Evolutionary conservation across 2,329 filamentous ascomycete genomes (phyloP), one percentile per base, ranked within the genome.

Genomic region (Trichoderma atrobrunneum): DNA sequence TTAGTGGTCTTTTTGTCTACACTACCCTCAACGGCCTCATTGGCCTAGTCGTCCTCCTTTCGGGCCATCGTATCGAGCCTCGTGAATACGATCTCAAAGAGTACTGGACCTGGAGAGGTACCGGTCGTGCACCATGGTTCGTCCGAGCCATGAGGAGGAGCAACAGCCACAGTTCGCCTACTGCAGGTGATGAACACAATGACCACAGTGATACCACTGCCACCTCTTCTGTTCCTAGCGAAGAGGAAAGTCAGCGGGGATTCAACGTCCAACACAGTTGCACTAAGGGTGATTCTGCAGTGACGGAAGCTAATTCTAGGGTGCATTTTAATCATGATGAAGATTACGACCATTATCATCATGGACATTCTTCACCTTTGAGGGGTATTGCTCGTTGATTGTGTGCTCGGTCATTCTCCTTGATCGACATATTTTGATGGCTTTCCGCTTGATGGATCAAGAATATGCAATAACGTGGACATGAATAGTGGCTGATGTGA

Each of bases 71-170:
- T 5, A 74, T 86, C 28, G 82, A 85, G 76, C 86, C 86, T 5
- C 81, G 82, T 26, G 85, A 88, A 74, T 87, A 88, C 74, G 85
- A 87, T 54, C 79, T 85, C 73, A 88, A 88, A 73, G 85, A 88
- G 71, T 87, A 87, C 75, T 88, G 86, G 86, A 85, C 85, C 1
- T 87, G 85, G 85, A 85, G 84, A 74, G 84, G 85, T 3, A 79
- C 80, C 0, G 86, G 86, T 4, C 81, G 81, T 3, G 81, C 84
- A 56, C 85, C 86, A 0, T 87, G 85, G 82, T 83, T 86, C 72
- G 78, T 87, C 51, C 82, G 85, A 7, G 82, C 82, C 3, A 76
- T 81, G 12, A 76, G 77, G 7, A 74, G 70, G 59, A 74, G 71
- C 57, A 56, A 51, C 5, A 64, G 51, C 21, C 59, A 70, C 5